Evolutionary conservation across 176 grass and related monocot species (phyloP).

Genomic region (Puccinellia tenuiflora): DNA sequence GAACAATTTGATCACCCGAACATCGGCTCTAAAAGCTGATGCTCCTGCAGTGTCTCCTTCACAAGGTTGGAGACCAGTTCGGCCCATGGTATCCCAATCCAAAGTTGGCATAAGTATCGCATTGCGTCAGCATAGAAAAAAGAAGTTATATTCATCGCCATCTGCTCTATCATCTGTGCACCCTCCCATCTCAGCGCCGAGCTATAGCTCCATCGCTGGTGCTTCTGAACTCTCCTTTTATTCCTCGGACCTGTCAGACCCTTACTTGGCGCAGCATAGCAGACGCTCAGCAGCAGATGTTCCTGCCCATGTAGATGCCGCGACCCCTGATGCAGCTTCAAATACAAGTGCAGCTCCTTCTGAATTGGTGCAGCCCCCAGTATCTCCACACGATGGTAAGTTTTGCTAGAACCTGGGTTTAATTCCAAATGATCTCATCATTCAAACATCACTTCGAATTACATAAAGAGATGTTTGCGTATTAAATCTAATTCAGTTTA

Average conservation of each 20-base stretch:
- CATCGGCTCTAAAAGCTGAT: conserved; percentile 35
- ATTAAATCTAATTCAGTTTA: neutral
- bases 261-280: conserved; percentile 10
- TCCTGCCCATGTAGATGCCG: conserved; percentile 43
- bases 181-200: conserved; percentile 37
- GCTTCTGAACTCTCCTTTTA: conserved; percentile 27
- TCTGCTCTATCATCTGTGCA: conserved; percentile 24
- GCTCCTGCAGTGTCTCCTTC: conserved; percentile 41
- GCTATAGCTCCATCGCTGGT: conserved; percentile 31
- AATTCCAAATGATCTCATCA: conserved; percentile 9
- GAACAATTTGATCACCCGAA: conserved; percentile 25
- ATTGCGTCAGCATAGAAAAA: conserved; percentile 20
- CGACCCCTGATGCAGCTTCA: conserved; percentile 42
- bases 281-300: conserved; percentile 25
- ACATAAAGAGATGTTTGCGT: neutral
- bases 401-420: conserved; percentile 16
- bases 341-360: conserved; percentile 60
- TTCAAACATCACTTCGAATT: conserved; percentile 4
- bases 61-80: conserved; percentile 43
- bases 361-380: conserved; percentile 57
- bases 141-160: conserved; percentile 30
- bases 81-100: conserved; percentile 17
- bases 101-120: conserved; percentile 34
- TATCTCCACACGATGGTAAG: conserved; percentile 60
- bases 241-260: conserved; percentile 32